Base-by-base conservation (phyloP, 2,329 filamentous ascomycete genomes). In the Fusarium oligoseptatum region DNA sequence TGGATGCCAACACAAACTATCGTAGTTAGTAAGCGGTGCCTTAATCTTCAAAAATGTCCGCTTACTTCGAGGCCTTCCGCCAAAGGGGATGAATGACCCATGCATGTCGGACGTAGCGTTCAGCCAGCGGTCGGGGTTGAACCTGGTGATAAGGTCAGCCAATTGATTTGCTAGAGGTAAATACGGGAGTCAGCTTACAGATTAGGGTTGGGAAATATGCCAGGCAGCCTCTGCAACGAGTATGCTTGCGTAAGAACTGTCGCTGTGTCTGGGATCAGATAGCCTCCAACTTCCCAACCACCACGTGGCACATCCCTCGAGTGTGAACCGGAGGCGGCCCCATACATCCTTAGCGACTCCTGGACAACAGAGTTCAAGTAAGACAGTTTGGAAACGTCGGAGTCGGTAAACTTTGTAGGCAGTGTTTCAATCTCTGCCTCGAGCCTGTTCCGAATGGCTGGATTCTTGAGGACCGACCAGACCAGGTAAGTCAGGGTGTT, bases 331-430 rank as follows among this genome's bases (percentile, higher is more conserved):
- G 64, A 64, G 17, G 48, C 68, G 15, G 70, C 56, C 1, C 64
- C 68, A 14, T 68, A 71, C 37, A 72, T 6, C 17, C 70, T 68
- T 10, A 72, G 45, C 1, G 68, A 24, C 1, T 71, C 64, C 6
- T 37, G 57, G 1, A 65, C 41, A 0, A 62, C 56, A 12, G 60
- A 61, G 3, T 55, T 37, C 3, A 72, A n/a, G 29, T 55, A 62
- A 4, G 36, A 4, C 6, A 67, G 6, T 14, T 36, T 37, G 3
- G 48, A 24, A 4, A 66, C 8, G 2, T 66, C 39, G 14, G 41
- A 41, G 24, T 68, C 63, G 17, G 8, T 41, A 2, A 43, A 68
- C 4, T 39, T 17, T 9, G 1, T 14, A 2, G 39, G 2, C 0
- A 67, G 20, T 3, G 2, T 17, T 12, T 29, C 36, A 4, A 68